phyloP scores from a whole-genome alignment of 768 basidiomycete species.

The Mycena capillaripes region DNA sequence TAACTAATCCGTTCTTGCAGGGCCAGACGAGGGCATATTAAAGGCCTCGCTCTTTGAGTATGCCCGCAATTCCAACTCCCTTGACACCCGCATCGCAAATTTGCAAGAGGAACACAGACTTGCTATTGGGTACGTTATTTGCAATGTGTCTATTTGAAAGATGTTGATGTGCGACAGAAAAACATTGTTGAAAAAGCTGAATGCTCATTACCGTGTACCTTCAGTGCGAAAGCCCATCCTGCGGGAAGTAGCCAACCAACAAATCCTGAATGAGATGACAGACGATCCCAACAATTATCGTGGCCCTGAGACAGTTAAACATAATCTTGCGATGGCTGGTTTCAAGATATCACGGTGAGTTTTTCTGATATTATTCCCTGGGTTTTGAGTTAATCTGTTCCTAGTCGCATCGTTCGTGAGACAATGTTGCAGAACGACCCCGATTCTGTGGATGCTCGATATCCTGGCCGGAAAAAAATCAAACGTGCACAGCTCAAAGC shows the following conservation, averaged over 20 bases:
- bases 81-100: too few species aligned
- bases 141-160: background rate
- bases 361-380: background rate
- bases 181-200: slow-evolving; percentile 31
- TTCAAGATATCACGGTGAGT: slow-evolving; percentile 35
- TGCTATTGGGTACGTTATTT: too few species aligned
- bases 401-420: slow-evolving; percentile 38
- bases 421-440: slow-evolving; percentile 36
- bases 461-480: slow-evolving; percentile 37
- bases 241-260: slow-evolving; percentile 33
- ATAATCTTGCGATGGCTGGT: slow-evolving; percentile 27
- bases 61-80: too few species aligned
- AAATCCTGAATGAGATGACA: slow-evolving; percentile 37
- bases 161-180: slow-evolving; percentile 21
- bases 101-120: too few species aligned
- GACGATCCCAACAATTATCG: slow-evolving; percentile 37
- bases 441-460: slow-evolving; percentile 37
- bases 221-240: slow-evolving; percentile 36
- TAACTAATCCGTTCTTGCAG: background rate
- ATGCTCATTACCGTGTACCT: slow-evolving; percentile 35
- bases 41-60: background rate
- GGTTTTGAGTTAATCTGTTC: background rate
- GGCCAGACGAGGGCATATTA: slow-evolving; percentile 5
- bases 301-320: slow-evolving; percentile 33
- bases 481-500: slow-evolving; percentile 32